Percentiles rank a stretch among this genome's conserved stretches.
Conservation (phyloP, 768 basidiomycete genomes). For the Pleurotus eryngii region DNA sequence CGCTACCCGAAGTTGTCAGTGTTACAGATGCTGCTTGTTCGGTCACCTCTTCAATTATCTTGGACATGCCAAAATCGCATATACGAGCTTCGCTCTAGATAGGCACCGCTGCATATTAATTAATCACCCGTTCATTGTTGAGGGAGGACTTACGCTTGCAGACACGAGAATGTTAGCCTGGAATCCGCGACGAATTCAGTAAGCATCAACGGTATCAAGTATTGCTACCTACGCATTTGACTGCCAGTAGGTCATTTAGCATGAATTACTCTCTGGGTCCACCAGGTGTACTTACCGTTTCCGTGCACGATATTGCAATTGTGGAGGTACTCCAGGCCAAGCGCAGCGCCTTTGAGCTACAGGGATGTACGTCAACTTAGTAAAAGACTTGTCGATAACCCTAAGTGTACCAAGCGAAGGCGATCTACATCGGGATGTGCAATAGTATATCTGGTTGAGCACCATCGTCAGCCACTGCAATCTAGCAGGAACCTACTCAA, state of each 20-base stretch:
- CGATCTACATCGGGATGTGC: slow-evolving; percentile 34
- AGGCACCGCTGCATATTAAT: slow-evolving; percentile 1
- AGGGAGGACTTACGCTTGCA: slow-evolving; percentile 30
- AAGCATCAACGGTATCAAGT: neutral
- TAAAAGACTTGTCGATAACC: neutral
- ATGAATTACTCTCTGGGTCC: too few relatives aligned
- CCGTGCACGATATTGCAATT: slow-evolving; percentile 51
- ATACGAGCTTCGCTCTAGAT: slow-evolving; percentile 50
- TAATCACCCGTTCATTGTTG: neutral
- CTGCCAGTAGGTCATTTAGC: slow-evolving; percentile 21
- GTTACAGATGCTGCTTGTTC: slow-evolving; percentile 44
- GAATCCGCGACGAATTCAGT: slow-evolving; percentile 2
- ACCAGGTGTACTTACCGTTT: slow-evolving; percentile 41
- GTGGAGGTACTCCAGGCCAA: slow-evolving; percentile 58
- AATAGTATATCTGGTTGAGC: slow-evolving; percentile 18
- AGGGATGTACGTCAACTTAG: neutral
- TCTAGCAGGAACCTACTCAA: neutral
- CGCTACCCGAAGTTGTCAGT: slow-evolving; percentile 44
- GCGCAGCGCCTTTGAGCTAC: slow-evolving; percentile 51
- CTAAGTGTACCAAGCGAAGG: slow-evolving; percentile 35
- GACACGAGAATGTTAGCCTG: slow-evolving; percentile 61
- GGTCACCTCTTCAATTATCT: slow-evolving; percentile 55
- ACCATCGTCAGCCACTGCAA: neutral
- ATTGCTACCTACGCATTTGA: slow-evolving; percentile 52
- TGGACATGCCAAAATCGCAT: slow-evolving; percentile 65